Percentiles rank a stretch among this genome's conserved stretches.
These are phyloP conservation scores for Colletotrichum sp. DNA, from an alignment of 2,329 filamentous ascomycete species.

Conservation along the genomic window DNA sequence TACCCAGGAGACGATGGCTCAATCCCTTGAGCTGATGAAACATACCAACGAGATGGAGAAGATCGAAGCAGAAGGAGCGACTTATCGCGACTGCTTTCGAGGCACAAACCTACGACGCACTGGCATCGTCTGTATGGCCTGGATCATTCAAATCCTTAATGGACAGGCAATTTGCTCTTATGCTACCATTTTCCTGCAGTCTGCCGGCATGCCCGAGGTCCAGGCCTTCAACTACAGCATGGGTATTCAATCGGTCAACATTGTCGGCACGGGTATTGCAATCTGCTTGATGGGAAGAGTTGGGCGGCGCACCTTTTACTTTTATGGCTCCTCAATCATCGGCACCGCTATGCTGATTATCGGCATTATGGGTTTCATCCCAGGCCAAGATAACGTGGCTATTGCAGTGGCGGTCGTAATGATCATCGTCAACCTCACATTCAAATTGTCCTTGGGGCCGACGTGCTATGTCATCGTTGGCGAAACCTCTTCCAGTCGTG, in stretches of 20 bases:
- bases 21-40: constrained; percentile 43
- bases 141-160: constrained; percentile 29
- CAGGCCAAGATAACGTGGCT: constrained; percentile 17
- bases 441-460: constrained; percentile 50
- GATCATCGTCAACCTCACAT: constrained; percentile 44
- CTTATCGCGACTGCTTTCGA: constrained; percentile 44
- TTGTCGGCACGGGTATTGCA: constrained; percentile 43
- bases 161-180: constrained; percentile 54
- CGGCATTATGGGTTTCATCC: constrained; percentile 43
- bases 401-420: constrained; percentile 42
- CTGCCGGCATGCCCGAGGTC: constrained; percentile 49
- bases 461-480: constrained; percentile 49
- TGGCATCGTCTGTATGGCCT: constrained; percentile 32
- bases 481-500: constrained; percentile 47
- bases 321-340: constrained; percentile 42
- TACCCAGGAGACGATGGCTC: constrained; percentile 41
- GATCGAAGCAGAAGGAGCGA: constrained; percentile 31
- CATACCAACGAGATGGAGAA: constrained; percentile 43
- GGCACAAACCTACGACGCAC: constrained; percentile 38
- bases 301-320: constrained; percentile 44
- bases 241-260: constrained; percentile 51
- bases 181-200: constrained; percentile 56
- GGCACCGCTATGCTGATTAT: constrained; percentile 44
- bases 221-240: constrained; percentile 53
- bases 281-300: constrained; percentile 42